phyloP scores from a whole-genome alignment of 306 rosid genomes.

The Vigna nakashimae region DNA sequence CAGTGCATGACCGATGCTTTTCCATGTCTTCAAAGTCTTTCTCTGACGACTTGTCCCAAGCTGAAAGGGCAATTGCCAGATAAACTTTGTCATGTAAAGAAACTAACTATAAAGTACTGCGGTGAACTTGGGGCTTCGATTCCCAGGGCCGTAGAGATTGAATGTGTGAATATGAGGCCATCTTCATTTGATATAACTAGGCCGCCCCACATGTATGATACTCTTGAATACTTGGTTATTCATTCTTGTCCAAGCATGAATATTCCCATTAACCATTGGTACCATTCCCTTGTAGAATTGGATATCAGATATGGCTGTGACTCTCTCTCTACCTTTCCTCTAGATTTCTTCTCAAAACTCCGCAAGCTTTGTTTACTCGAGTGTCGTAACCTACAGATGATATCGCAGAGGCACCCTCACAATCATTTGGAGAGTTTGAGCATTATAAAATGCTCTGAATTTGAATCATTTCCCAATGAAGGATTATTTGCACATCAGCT shows the following conservation, averaged over 20 bases:
- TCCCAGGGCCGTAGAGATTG: background rate
- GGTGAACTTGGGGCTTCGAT: no score
- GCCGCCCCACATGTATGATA: no score
- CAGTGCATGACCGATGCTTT: no score
- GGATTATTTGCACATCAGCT: background rate
- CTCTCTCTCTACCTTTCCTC: background rate
- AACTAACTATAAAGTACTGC: accelerated
- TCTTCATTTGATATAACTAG: background rate
- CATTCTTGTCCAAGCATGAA: no score
- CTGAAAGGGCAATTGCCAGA: no score
- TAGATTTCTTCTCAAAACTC: background rate
- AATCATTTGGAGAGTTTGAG: accelerated
- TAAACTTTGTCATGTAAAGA: no score
- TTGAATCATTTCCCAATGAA: background rate
- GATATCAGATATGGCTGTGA: background rate
- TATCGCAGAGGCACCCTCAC: background rate
- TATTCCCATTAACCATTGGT: no score
- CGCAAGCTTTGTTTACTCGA: accelerated
- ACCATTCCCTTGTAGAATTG: background rate
- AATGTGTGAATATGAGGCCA: background rate
- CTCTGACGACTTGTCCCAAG: accelerated
- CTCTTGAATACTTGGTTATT: no score
- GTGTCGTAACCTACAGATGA: background rate
- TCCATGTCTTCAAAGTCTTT: no score
- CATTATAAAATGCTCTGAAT: background rate